Conservation (phyloP, 345 rosid species). For the Eucalyptus sp. region DNA sequence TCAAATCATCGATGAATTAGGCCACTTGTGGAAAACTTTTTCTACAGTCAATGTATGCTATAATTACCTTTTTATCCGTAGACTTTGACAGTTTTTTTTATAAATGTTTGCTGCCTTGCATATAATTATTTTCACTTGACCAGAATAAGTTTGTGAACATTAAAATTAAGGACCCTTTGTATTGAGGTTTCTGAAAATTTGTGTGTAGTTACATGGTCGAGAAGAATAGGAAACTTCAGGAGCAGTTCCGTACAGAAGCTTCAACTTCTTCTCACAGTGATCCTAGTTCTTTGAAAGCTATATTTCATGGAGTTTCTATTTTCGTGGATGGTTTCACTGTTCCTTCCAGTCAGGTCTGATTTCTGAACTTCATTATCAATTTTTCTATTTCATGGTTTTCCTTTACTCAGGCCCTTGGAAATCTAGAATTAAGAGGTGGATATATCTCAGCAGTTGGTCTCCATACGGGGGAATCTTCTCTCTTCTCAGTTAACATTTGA, state of each 20-base stretch:
- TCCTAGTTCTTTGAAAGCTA: slow-evolving; percentile 29
- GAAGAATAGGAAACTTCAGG: slow-evolving; percentile 75
- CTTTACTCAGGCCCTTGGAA: not conserved
- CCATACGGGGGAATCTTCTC: not conserved
- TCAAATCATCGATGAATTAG: not conserved
- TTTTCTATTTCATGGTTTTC: not conserved
- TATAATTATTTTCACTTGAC: not conserved
- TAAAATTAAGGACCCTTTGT: not conserved
- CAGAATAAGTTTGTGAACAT: not conserved
- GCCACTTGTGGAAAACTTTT: not conserved
- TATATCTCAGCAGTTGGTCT: not conserved
- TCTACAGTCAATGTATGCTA: not conserved
- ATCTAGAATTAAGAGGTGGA: not conserved
- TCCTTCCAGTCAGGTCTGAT: slow-evolving; percentile 81
- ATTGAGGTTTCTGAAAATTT: not conserved
- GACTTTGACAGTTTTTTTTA: not conserved
- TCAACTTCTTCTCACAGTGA: slow-evolving; percentile 21
- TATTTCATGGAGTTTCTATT: slow-evolving; percentile 81
- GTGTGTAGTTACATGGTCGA: slow-evolving; percentile 63
- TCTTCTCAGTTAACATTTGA: not conserved
- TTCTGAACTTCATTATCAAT: not conserved
- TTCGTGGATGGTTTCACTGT: slow-evolving; percentile 87
- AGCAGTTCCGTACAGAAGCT: slow-evolving; percentile 62
- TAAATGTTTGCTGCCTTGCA: not conserved
- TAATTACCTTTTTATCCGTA: not conserved